These are phyloP conservation scores for Naganishia cerealis DNA, from an alignment of 1,284 basidiomycete species.

Conservation along the genomic window DNA sequence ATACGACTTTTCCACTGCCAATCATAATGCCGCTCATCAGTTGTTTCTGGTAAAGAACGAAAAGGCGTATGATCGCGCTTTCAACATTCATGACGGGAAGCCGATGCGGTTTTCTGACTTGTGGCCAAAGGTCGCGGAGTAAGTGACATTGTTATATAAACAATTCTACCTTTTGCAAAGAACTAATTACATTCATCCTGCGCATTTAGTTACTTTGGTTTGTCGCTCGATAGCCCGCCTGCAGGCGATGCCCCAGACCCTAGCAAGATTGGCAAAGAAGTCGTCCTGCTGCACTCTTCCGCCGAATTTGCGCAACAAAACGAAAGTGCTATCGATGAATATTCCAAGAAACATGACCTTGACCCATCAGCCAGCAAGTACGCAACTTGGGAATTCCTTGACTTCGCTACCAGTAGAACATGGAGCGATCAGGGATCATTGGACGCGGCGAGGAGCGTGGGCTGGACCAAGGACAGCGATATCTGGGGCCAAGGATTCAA, in stretches of 20 bases:
- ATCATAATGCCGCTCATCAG: slow-evolving; percentile 14
- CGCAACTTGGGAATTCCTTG: slow-evolving; percentile 14
- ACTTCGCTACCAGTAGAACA: slow-evolving; percentile 11
- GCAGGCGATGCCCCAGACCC: slow-evolving; percentile 7
- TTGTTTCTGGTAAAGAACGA: slow-evolving; percentile 8
- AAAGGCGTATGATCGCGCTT: slow-evolving; percentile 5
- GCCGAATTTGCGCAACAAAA: slow-evolving; percentile 5
- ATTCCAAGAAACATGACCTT: background rate
- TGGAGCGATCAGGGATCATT: slow-evolving; percentile 10
- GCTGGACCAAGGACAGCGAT: background rate
- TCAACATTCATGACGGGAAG: slow-evolving; percentile 6
- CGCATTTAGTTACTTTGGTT: slow-evolving; percentile 11
- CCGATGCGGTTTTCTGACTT: slow-evolving; percentile 4
- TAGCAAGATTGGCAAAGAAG: background rate
- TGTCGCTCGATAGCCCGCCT: background rate
- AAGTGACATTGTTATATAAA: background rate
- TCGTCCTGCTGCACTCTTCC: slow-evolving; percentile 8
- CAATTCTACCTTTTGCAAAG: background rate
- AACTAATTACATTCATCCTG: background rate
- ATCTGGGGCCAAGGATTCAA: slow-evolving; percentile 11
- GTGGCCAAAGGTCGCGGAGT: slow-evolving; percentile 15
- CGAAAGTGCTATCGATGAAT: background rate
- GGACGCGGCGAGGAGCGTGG: slow-evolving; percentile 14
- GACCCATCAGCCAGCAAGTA: background rate
- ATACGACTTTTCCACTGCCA: slow-evolving; percentile 13